These are phyloP conservation scores for Rhododendron williamsianum DNA, from an alignment of 148 eudicot genomes.

Conservation along the genomic window DNA sequence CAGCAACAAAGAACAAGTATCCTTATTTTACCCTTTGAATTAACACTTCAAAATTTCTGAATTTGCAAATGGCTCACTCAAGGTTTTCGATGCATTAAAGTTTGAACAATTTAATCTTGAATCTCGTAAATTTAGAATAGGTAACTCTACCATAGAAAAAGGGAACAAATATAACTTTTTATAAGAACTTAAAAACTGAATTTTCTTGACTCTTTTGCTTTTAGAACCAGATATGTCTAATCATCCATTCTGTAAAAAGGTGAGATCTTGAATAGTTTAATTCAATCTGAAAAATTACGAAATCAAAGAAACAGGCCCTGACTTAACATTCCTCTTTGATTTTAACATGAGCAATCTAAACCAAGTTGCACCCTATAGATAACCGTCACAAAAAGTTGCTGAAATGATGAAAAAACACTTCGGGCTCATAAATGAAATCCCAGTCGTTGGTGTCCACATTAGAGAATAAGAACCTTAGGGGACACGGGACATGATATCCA, in stretches of 20 bases:
- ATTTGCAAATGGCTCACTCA: neutral
- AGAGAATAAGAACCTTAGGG: neutral
- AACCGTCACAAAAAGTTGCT: neutral
- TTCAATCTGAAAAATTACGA: neutral
- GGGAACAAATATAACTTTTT: neutral
- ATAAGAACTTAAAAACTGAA: neutral
- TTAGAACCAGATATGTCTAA: neutral
- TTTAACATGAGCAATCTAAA: conserved; percentile 1
- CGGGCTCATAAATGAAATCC: neutral
- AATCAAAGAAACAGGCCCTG: neutral
- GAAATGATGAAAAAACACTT: neutral
- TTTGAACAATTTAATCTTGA: neutral
- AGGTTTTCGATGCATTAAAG: neutral
- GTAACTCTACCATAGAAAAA: too few relatives aligned
- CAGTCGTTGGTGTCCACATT: neutral
- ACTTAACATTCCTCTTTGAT: neutral
- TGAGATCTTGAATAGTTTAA: neutral
- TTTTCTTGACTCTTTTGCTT: neutral
- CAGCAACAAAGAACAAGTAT: neutral
- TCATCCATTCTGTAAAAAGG: neutral
- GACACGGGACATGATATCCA: neutral
- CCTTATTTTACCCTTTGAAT: neutral
- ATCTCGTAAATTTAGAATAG: neutral
- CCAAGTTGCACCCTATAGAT: neutral
- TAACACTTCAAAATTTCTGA: neutral